phyloP scores from a whole-genome alignment of 1,284 basidiomycete genomes.

The Tremellales sp. region DNA sequence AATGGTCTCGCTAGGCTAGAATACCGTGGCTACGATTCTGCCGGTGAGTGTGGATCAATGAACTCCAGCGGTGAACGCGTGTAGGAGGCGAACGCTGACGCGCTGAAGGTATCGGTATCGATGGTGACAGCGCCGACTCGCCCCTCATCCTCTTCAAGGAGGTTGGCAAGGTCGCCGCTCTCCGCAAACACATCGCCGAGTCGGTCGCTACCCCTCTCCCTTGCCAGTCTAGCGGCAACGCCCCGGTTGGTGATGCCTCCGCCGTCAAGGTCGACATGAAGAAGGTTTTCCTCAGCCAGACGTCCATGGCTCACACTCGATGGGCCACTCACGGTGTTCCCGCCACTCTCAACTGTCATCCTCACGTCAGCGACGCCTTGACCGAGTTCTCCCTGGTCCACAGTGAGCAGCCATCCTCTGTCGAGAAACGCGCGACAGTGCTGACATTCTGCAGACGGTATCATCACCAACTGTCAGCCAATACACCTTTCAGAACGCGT shows the following conservation, averaged over 20 bases:
- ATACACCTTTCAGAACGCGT: too few relatives aligned
- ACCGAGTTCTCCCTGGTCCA: constrained; percentile 92
- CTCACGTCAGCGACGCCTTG: constrained; percentile 75
- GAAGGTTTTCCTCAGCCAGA: constrained; percentile 81
- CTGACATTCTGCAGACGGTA: constrained; percentile 62
- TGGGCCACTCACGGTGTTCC: constrained; percentile 99
- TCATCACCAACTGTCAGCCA: constrained; percentile 81
- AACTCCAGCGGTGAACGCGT: background rate
- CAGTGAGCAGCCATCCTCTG: constrained; percentile 50
- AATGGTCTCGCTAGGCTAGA: constrained; percentile 93
- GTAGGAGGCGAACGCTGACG: background rate
- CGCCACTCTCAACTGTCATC: constrained; percentile 88
- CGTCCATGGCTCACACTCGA: constrained; percentile 97
- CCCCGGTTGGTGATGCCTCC: constrained; percentile 10
- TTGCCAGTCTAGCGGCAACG: constrained; percentile 8
- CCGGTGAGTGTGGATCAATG: constrained; percentile 51
- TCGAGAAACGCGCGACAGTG: background rate
- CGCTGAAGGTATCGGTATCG: constrained; percentile 75
- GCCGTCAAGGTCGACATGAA: constrained; percentile 61
- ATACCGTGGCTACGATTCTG: constrained; percentile 98
- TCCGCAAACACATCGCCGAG: constrained; percentile 85
- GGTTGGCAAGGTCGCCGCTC: constrained; percentile 93
- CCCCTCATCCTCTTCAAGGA: constrained; percentile 86
- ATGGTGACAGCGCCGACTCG: constrained; percentile 75
- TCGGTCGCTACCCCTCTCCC: constrained; percentile 49